Conservation (phyloP, 306 rosid genomes). For the Pachyrhizus erosus region DNA sequence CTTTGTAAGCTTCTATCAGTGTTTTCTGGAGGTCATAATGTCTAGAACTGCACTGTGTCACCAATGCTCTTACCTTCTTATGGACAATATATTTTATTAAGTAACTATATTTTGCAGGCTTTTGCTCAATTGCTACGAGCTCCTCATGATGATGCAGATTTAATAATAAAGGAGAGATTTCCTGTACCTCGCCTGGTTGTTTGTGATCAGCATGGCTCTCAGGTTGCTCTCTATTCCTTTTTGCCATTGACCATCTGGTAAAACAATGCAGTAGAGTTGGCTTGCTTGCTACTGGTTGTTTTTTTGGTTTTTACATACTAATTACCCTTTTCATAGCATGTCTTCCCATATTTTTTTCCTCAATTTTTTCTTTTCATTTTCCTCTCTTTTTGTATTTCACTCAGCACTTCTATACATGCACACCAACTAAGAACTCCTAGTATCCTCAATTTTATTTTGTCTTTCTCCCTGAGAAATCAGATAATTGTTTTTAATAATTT, state of each 20-base stretch:
- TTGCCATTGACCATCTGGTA: background rate
- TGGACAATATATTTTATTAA: conserved; percentile 36
- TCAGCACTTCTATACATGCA: background rate
- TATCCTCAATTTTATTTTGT: background rate
- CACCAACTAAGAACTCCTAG: background rate
- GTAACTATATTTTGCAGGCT: conserved; percentile 62
- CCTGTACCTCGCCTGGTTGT: conserved; percentile 96
- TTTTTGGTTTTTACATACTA: background rate
- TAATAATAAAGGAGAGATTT: conserved; percentile 85
- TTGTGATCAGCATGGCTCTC: conserved; percentile 98
- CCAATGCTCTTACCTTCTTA: conserved; percentile 16
- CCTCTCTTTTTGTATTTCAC: background rate
- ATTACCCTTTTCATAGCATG: background rate
- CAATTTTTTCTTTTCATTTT: background rate
- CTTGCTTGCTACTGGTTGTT: conserved; percentile 2
- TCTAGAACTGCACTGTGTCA: conserved; percentile 28
- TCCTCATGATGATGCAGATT: conserved; percentile 79
- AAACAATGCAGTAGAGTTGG: conserved; percentile 7
- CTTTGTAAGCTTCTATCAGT: background rate
- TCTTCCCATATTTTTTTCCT: background rate
- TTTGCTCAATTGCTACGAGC: conserved; percentile 90
- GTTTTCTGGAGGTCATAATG: background rate
- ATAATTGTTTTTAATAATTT: background rate
- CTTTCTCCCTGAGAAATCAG: background rate
- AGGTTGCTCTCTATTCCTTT: conserved; percentile 57